These are phyloP conservation scores for Cydonia oblonga DNA, from an alignment of 331 rosid species.

Conservation along the genomic window DNA sequence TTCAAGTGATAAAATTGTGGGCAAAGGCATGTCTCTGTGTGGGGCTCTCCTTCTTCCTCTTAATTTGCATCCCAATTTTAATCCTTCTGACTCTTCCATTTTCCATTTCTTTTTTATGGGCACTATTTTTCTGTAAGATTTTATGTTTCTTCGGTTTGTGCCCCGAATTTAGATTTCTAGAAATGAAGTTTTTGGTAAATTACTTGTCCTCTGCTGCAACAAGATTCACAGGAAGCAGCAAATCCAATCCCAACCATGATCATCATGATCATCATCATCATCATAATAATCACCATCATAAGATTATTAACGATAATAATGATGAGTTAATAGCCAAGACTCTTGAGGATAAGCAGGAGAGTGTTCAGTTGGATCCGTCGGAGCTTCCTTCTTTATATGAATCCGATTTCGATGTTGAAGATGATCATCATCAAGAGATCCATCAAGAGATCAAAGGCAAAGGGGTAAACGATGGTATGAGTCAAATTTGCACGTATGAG, in stretches of 20 bases:
- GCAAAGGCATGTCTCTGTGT: background rate
- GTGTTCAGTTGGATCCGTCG: conserved; percentile 8
- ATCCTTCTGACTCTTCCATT: background rate
- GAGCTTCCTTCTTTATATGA: conserved; percentile 4
- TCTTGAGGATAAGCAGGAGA: conserved; percentile 9
- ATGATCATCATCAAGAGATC: background rate
- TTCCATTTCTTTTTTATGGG: background rate
- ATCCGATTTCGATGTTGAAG: conserved; percentile 7
- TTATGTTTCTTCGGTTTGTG: background rate
- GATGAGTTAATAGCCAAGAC: background rate
- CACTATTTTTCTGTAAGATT: background rate
- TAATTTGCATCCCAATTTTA: background rate
- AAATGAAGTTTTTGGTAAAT: background rate
- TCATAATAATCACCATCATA: too few relatives aligned
- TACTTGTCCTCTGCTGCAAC: background rate
- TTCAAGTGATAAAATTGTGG: background rate
- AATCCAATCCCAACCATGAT: background rate
- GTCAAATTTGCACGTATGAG: background rate
- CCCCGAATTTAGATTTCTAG: background rate
- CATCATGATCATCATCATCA: too few relatives aligned
- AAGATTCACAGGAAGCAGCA: background rate
- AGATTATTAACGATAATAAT: too few relatives aligned
- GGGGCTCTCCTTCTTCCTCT: background rate
- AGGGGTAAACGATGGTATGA: background rate
- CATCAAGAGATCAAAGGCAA: background rate